Evolutionary conservation across 2,329 filamentous ascomycete species (phyloP), one percentile per base, ranked within the genome.

Genomic region (Westerdykella sp.): DNA sequence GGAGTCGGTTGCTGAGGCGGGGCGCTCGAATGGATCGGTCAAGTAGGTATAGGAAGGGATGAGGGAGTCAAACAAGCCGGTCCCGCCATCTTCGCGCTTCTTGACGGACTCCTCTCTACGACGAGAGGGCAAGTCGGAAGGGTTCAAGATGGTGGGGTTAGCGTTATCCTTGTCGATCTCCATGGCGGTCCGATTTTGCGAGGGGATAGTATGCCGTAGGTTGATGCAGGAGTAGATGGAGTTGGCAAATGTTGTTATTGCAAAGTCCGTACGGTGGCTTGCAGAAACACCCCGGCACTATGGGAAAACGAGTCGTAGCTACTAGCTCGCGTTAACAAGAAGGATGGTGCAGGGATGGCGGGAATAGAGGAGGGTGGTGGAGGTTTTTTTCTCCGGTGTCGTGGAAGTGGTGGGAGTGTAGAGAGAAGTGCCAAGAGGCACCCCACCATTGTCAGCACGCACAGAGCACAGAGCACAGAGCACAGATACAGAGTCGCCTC

Each of bases 131-230:
- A 98, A 80, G 69, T 97, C 87, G 35, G 87, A 87, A 41, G 82
- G 79, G 69, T 84, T 94, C 59, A 97, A 74, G 63, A 98, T 90
- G 51, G 87, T 94, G 42, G 93, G 93, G 72, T 98, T 97, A 51
- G 86, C 88, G 69, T 95, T 95, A 59, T 75, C 70, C 61, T 74
- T 73, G 61, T 71, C 66, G 57, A 63, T 61, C 55, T 74, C 67
- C 66, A 69, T 69, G 48, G 47, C 49, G 50, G 46, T 42, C 15
- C n/a, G 18, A 40, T 36, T 30, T 13, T 28, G 31, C 36, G 37
- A 14, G 35, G 7, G 40, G 30, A n/a, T 13, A 37, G 21, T 13
- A 12, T 34, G 22, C 25, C 28, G 10, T 25, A 15, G 34, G 13
- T 21, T 21, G 18, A 21, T 21, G 18, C 18, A 21, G 18, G 18